Percentiles rank a stretch among this genome's conserved stretches.
Conservation (phyloP, 768 basidiomycete genomes). For the Royoungia palumana region DNA sequence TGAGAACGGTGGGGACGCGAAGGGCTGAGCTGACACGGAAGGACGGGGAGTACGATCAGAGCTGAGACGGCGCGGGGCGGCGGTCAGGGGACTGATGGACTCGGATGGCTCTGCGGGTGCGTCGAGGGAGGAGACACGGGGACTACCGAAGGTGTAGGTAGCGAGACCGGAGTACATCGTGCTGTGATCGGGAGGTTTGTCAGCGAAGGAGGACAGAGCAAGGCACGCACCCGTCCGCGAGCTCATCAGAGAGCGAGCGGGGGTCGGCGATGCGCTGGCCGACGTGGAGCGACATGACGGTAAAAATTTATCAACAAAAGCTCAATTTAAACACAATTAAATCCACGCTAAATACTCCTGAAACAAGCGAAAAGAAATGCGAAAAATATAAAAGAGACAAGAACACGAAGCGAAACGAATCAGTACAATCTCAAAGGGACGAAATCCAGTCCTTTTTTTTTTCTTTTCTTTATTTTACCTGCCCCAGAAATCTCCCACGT, state of each 20-base stretch:
- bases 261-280: slow-evolving; percentile 31
- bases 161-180: slow-evolving; percentile 40
- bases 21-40: slow-evolving; percentile 28
- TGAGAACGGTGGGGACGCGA: slow-evolving; percentile 1
- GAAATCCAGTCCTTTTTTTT: slow-evolving; percentile 7
- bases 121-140: slow-evolving; percentile 16
- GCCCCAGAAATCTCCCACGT: slow-evolving; percentile 21
- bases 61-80: slow-evolving; percentile 22
- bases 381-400: background rate
- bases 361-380: slow-evolving; percentile 1
- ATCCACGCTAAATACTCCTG: no score
- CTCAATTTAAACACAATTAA: no score
- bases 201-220: background rate
- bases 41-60: slow-evolving; percentile 45
- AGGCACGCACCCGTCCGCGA: slow-evolving; percentile 19
- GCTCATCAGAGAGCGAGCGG: slow-evolving; percentile 26
- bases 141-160: slow-evolving; percentile 42
- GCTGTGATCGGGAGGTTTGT: background rate
- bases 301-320: no score
- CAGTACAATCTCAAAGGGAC: background rate
- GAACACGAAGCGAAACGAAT: background rate
- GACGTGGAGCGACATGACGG: slow-evolving; percentile 1
- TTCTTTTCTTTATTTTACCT: slow-evolving; percentile 2
- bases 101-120: slow-evolving; percentile 19
- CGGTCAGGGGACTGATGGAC: slow-evolving; percentile 38